Percentiles rank a stretch among this genome's conserved stretches.
Conservation (phyloP, 805 yeast species). For the Ogataea allantospora region DNA sequence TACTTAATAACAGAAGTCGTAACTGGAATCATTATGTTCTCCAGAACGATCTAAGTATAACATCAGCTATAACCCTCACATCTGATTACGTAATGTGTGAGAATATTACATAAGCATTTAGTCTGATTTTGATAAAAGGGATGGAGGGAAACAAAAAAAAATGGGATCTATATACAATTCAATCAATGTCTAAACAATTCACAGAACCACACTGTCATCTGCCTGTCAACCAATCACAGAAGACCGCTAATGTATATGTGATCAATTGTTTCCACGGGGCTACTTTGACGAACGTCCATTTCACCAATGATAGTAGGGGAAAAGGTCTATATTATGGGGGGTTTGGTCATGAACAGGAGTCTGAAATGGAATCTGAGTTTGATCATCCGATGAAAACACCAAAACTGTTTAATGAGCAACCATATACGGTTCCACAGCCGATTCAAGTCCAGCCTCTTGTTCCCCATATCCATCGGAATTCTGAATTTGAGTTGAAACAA, state of each 20-base stretch:
- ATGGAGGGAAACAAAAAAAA: neutral
- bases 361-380: neutral
- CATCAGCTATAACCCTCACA: no score
- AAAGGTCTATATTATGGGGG: neutral
- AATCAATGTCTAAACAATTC: neutral
- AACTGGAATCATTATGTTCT: no score
- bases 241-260: slow-evolving; percentile 2
- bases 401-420: neutral
- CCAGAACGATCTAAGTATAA: no score
- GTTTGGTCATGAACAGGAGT: neutral
- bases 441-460: neutral
- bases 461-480: neutral
- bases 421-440: neutral
- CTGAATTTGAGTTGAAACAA: neutral
- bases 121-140: no score
- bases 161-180: neutral
- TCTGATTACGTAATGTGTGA: no score
- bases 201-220: neutral
- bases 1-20: no score
- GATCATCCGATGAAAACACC: neutral
- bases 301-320: slow-evolving; percentile 2
- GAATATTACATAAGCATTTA: no score
- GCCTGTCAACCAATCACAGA: neutral
- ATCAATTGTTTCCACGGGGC: slow-evolving; percentile 11
- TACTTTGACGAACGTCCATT: slow-evolving; percentile 6